Conservation (phyloP, 345 rosid genomes). For the Rubroshorea leprosula region DNA sequence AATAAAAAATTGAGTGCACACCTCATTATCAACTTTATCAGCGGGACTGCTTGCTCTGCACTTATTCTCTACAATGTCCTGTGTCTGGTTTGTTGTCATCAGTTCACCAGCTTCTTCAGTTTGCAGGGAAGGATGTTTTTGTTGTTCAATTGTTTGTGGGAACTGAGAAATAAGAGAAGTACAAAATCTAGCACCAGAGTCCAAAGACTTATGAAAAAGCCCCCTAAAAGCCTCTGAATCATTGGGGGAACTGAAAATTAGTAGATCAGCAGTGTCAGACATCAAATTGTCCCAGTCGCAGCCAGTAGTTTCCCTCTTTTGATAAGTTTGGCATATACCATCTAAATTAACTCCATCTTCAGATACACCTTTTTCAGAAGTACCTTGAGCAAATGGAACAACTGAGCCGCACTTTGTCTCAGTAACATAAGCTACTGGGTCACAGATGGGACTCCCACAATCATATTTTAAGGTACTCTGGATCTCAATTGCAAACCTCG, state of each 20-base stretch:
- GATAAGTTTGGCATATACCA: constrained; percentile 26
- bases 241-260: constrained; percentile 70
- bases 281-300: constrained; percentile 51
- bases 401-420: constrained; percentile 28
- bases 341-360: constrained; percentile 21
- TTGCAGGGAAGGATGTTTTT: constrained; percentile 31
- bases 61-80: constrained; percentile 7
- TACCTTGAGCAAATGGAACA: constrained; percentile 32
- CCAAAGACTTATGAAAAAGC: constrained; percentile 50
- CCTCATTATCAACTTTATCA: constrained; percentile 24
- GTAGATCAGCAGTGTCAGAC: constrained; percentile 47
- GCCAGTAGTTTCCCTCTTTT: constrained; percentile 33
- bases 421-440: constrained; percentile 20
- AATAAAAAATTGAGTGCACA: constrained; percentile 11
- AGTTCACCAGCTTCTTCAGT: constrained; percentile 29
- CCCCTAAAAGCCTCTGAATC: constrained; percentile 63
- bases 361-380: constrained; percentile 27
- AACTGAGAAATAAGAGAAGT: constrained; percentile 33
- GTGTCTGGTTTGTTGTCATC: constrained; percentile 19
- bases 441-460: constrained; percentile 50
- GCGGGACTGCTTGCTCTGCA: constrained; percentile 19
- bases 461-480: constrained; percentile 45
- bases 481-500: constrained; percentile 39
- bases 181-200: constrained; percentile 30
- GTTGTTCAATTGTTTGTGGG: too few relatives aligned